These are phyloP conservation scores for Phialophora tarda DNA, from an alignment of 2,329 filamentous ascomycete genomes.

Conservation along the genomic window DNA sequence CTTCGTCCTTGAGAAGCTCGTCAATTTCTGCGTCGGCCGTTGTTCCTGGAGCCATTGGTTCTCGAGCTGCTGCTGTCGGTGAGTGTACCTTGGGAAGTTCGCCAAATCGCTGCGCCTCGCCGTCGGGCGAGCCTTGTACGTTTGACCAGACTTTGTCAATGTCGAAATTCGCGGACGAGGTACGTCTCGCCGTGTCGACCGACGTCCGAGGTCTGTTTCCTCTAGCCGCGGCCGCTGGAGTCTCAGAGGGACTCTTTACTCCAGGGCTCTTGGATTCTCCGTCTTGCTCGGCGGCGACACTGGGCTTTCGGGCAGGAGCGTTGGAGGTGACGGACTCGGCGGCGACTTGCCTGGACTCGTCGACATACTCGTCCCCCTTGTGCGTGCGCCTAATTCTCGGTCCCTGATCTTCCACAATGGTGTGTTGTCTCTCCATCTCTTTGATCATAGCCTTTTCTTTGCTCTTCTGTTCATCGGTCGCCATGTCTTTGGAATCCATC, in stretches of 20 bases:
- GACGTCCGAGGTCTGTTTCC: slow-evolving; percentile 41
- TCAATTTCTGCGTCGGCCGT: slow-evolving; percentile 86
- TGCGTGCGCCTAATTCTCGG: slow-evolving; percentile 87
- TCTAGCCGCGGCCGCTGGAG: slow-evolving; percentile 12
- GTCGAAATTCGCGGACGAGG: slow-evolving; percentile 71
- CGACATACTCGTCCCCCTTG: slow-evolving; percentile 91
- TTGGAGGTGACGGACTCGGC: slow-evolving; percentile 57
- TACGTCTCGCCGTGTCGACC: slow-evolving; percentile 55
- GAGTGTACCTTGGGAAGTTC: slow-evolving; percentile 52
- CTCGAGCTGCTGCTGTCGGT: slow-evolving; percentile 43
- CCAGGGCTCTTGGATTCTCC: slow-evolving; percentile 47
- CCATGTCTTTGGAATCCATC: slow-evolving; percentile 90
- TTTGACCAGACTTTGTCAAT: slow-evolving; percentile 85
- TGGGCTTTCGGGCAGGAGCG: slow-evolving; percentile 48
- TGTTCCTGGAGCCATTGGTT: slow-evolving; percentile 54
- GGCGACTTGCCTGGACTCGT: slow-evolving; percentile 66
- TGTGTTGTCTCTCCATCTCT: slow-evolving; percentile 68
- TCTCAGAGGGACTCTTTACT: slow-evolving; percentile 29
- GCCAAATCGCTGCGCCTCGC: slow-evolving; percentile 47
- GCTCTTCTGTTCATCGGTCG: slow-evolving; percentile 82
- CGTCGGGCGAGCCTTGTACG: slow-evolving; percentile 60
- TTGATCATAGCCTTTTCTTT: slow-evolving; percentile 62
- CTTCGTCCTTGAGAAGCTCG: slow-evolving; percentile 80
- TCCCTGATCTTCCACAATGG: slow-evolving; percentile 72
- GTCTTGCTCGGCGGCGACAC: slow-evolving; percentile 35